These are phyloP conservation scores for Trichoderma endophyticum DNA, from an alignment of 2,329 filamentous ascomycete species.

Conservation along the genomic window DNA sequence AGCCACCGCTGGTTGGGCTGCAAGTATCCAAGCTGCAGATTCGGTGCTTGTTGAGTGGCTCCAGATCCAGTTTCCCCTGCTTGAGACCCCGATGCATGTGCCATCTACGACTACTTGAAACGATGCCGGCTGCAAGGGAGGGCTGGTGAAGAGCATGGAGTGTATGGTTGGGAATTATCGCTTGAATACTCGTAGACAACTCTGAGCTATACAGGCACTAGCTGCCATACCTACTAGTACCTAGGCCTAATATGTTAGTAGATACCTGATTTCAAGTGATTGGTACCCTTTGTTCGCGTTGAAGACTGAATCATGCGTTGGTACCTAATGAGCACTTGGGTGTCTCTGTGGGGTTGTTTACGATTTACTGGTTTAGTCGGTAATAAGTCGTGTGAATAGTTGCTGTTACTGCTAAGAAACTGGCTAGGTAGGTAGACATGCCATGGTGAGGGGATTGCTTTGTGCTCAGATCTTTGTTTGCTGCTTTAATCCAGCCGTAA, in stretches of 20 bases:
- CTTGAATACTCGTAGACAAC: not conserved
- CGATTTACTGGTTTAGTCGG: not conserved
- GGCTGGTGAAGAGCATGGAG: not conserved
- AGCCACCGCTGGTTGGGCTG: conserved; percentile 5
- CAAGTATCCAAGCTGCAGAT: conserved; percentile 1
- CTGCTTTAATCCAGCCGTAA: not conserved
- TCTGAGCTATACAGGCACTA: not conserved
- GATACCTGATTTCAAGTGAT: not conserved
- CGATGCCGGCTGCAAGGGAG: not conserved
- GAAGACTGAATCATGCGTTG: not conserved
- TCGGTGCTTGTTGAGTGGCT: not conserved
- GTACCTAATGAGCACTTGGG: not conserved
- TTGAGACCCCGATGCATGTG: not conserved
- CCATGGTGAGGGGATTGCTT: not conserved
- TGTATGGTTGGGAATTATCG: not conserved
- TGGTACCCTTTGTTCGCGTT: not conserved
- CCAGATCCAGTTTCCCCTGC: not conserved
- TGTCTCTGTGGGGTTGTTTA: not conserved
- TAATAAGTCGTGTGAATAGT: not conserved
- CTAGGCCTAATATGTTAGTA: not conserved
- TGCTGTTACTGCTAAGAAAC: not conserved
- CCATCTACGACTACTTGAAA: not conserved
- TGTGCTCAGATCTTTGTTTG: not conserved
- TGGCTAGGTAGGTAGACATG: not conserved
- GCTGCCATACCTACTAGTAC: not conserved